Conservation (phyloP, 306 rosid genomes). For the Ziziphus jujuba region DNA sequence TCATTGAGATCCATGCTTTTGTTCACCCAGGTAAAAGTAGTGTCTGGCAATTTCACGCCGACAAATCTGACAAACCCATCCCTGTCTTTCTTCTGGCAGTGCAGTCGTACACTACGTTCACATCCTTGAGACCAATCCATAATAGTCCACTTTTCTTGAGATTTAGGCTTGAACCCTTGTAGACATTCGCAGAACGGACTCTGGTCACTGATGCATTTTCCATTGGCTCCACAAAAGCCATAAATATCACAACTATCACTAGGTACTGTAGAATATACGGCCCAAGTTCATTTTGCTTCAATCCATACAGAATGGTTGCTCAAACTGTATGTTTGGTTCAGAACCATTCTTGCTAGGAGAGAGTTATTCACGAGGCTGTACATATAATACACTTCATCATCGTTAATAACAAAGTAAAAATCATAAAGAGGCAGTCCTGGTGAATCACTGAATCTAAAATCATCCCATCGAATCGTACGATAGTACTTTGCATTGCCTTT, state of each 20-base stretch:
- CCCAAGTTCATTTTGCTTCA: background rate
- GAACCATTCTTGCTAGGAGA: background rate
- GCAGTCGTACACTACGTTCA: background rate
- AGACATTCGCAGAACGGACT: slow-evolving; percentile 8
- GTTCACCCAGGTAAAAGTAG: background rate
- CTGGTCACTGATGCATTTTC: background rate
- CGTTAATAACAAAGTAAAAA: slow-evolving; percentile 22
- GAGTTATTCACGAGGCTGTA: slow-evolving; percentile 13
- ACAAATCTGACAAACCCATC: background rate
- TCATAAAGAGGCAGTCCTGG: slow-evolving; percentile 13
- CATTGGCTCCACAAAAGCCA: slow-evolving; percentile 8
- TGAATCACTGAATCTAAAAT: slow-evolving; percentile 3
- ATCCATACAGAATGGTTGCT: slow-evolving; percentile 8
- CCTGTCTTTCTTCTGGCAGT: background rate
- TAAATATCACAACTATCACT: slow-evolving; percentile 9
- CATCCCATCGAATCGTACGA: slow-evolving; percentile 24
- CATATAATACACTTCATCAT: slow-evolving; percentile 13
- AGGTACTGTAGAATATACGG: background rate
- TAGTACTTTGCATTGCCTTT: background rate
- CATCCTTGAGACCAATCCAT: slow-evolving; percentile 6
- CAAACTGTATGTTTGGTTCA: slow-evolving; percentile 1
- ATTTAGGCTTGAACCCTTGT: slow-evolving; percentile 9
- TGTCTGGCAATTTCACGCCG: slow-evolving; percentile 6
- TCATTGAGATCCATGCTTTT: background rate
- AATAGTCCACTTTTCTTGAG: background rate